phyloP scores from a whole-genome alignment of 2,329 filamentous ascomycete genomes.

The Podosphaera aphanis region DNA sequence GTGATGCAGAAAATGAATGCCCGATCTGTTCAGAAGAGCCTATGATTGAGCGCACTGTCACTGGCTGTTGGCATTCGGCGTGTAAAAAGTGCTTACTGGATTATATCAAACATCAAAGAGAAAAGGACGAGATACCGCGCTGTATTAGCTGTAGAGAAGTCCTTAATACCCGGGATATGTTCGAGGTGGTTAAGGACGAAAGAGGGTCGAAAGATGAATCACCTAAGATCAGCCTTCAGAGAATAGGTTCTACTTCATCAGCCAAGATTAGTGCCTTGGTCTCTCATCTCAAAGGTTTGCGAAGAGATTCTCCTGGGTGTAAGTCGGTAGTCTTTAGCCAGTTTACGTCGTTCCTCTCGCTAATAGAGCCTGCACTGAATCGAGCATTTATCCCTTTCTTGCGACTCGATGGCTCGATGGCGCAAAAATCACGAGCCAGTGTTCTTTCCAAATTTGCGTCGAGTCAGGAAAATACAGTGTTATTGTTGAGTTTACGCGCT shows the following conservation, averaged over 20 bases:
- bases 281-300: constrained; percentile 45
- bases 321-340: constrained; percentile 93
- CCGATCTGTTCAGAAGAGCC: constrained; percentile 89
- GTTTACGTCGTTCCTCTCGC: constrained; percentile 84
- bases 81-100: constrained; percentile 84
- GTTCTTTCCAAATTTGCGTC: constrained; percentile 53
- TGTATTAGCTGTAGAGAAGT: constrained; percentile 81
- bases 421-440: constrained; percentile 59
- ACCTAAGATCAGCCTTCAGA: constrained; percentile 34
- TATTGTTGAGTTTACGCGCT: constrained; percentile 67
- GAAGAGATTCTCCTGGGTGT: constrained; percentile 38
- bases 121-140: constrained; percentile 49
- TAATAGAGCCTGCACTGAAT: constrained; percentile 62
- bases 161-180: constrained; percentile 65
- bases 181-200: constrained; percentile 72
- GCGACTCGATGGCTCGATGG: constrained; percentile 79
- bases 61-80: constrained; percentile 90
- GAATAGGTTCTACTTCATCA: constrained; percentile 44
- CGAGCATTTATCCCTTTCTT: constrained; percentile 53
- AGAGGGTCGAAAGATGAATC: constrained; percentile 24
- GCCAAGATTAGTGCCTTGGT: constrained; percentile 73
- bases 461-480: constrained; percentile 38
- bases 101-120: constrained; percentile 69
- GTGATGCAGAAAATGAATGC: constrained; percentile 71
- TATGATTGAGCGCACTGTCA: constrained; percentile 85